Base-by-base conservation (phyloP, 1,284 basidiomycete species). In the Melampsora medusae region DNA sequence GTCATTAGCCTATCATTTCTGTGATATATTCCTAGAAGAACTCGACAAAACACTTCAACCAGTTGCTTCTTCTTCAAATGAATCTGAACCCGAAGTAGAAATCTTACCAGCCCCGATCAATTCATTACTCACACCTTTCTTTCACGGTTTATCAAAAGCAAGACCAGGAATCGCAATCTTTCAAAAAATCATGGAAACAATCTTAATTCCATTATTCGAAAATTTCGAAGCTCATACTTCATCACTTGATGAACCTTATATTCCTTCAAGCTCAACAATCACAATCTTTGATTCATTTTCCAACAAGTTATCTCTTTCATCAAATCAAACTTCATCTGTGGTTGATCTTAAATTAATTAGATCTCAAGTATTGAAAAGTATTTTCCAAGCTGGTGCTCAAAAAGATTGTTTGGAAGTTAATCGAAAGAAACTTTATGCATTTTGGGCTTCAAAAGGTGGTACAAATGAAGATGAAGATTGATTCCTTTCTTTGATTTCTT, bases 11-110 rank as follows among this genome's bases (percentile, higher is more conserved):
- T 93, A 91, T 81, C 96, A 99, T 82, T 82, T 99, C 9, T 86
- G 90, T 31, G 96, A 99, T 82, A 89, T 98, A 65, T 97, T 92
- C 83, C 83, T 97, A 9, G 90, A 92, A 79, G 96, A 99, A 83
- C 87, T 99, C 38, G 89, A 97, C 81, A 93, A 91, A 80, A 89
- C 88, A 4, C 79, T 86, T n/a, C 17, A 80, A 10, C 42, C 42
- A 14, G 2, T 14, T 14, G 1, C 42, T 14, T 66, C 79, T 31
- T 78, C 80, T 17, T 79, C 82, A 10, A 81, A 80, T 56, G 53
- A 56, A 22, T 56, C 53, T 7, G 53, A 56, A 28, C 22, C 53
- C 25, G 25, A 22, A 33, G 28, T 62, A 12, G 33, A 62, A 49
- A 61, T n/a, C 25, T 22, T n/a, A 50, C 61, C 61, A 22, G 61